Base-by-base conservation (phyloP, 2,329 filamentous ascomycete genomes). In the Parastagonospora avenae region DNA sequence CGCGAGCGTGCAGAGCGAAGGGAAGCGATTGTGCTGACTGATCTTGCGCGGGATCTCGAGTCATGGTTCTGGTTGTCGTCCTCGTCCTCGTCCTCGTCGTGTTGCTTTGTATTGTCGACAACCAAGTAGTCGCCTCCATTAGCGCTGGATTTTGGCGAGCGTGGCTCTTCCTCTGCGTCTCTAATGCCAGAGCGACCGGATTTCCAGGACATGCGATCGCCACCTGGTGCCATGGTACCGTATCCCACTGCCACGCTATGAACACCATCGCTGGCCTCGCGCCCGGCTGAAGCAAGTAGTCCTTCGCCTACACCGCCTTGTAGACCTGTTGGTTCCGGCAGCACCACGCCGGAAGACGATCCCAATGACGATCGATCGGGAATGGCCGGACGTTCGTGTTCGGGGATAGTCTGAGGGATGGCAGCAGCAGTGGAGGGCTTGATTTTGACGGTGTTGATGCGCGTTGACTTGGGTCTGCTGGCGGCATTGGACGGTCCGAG, bases 371-470 rank as follows among this genome's bases (percentile, higher is more conserved):
- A 24, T 24, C 19, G 19, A 24, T 24, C 19, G 19, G 55, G 68
- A 43, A 24, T 72, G 57, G 57, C 19, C 11, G 54, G 64, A 31
- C 70, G 63, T 10, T 69, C 54, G 36, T 77, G 67, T 54, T 79
- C 79, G 6, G 76, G 68, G 49, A 76, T 74, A 4, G 76, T 77
- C 57, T 74, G 60, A 38, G 68, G 68, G 44, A 76, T 75, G 14
- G 79, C 82, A 12, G 83, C 84, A 64, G 86, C 86, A 67, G 85
- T 85, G 51, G 85, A 82, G 11, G 83, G 84, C 68, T 88, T 88
- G 70, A 88, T 87, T 70, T 87, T 87, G 55, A 88, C 85, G 8
- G 79, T 80, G 50, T 80, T 80, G 68, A 84, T 86, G 31, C 85
- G 82, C 6, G 85, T 88, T 31, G 80, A 73, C 46, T 83, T 82